Base-by-base conservation (phyloP, 257 asterid genomes). In the Eucommia ulmoides region DNA sequence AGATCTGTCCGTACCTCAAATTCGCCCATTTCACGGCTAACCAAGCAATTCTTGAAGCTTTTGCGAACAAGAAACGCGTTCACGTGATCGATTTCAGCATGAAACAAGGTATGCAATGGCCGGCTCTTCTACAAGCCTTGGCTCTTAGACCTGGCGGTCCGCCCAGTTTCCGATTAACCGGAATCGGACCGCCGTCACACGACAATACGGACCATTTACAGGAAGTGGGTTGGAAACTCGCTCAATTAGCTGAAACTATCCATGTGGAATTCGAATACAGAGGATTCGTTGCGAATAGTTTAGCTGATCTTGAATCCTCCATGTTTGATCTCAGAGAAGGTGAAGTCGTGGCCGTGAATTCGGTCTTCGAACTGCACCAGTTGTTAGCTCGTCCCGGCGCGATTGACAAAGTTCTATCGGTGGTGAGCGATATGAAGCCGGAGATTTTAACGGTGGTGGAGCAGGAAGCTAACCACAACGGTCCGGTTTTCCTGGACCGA, bases 91-190 rank as follows among this genome's bases (percentile, higher is more conserved):
- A 88, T 77, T 88, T 84, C 63, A 69, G 93, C 12, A 84, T 84
- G 82, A 84, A 82, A 23, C 95, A 88, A 59, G 97, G 97, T 52
- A 77, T 84, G 93, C 97, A 88, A 35, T 88, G 97, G 97, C 95
- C 95, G 3, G 94, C 87, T 17, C 58, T 88, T 58, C 53, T 88
- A 26, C 97, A 88, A 23, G 97, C 97, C 12, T 25, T 88, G 56
- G 97, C 95, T 3, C 35, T 78, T 23, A 54, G 95, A 45, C 81
- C 84, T 3, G 95, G 87, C n/a, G 97, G 97, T 26, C 85, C 97
- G 1, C 95, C 97, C 2, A 72, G 60, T 53, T 82, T 88, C 65
- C 65, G 94, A 0, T 50, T 88, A 15, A 88, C 95, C 10, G 97
- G 93, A 25, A 69, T 88, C 21, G 95, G 95, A 1, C 87, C 87